Conservation (phyloP, 2,329 filamentous ascomycete genomes). For the Aurifilum marmelostoma region DNA sequence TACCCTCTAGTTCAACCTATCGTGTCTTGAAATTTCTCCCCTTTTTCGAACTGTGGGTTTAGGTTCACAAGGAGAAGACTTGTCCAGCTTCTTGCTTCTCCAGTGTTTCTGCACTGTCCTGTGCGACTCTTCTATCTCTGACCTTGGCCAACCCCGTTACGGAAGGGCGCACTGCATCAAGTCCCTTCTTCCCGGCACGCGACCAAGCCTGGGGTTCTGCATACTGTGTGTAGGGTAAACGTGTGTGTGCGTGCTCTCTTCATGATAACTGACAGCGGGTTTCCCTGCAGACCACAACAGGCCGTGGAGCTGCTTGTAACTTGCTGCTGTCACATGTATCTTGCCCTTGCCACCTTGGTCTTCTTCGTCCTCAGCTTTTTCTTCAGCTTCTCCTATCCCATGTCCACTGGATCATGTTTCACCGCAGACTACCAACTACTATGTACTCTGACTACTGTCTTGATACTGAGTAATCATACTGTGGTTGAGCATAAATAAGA, state of each 20-base stretch:
- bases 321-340: not conserved
- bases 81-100: not conserved
- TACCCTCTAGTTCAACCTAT: not conserved
- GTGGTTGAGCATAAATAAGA: constrained; percentile 14
- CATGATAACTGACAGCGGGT: not conserved
- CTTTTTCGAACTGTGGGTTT: not conserved
- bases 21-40: not conserved
- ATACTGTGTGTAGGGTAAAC: not conserved
- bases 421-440: constrained; percentile 3
- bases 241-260: not conserved
- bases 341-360: not conserved
- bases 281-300: constrained; percentile 1
- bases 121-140: not conserved
- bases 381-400: not conserved
- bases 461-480: constrained; percentile 12
- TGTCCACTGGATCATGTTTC: not conserved
- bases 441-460: not conserved
- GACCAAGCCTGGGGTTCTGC: not conserved
- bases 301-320: not conserved
- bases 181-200: not conserved
- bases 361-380: not conserved
- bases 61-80: not conserved
- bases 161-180: not conserved
- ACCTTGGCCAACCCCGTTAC: not conserved
- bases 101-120: not conserved